A percentile compares a stretch with the other conserved stretches of the same genome.
phyloP scores from a whole-genome alignment of 345 rosid species.

The Sisymbrium altissimum region DNA sequence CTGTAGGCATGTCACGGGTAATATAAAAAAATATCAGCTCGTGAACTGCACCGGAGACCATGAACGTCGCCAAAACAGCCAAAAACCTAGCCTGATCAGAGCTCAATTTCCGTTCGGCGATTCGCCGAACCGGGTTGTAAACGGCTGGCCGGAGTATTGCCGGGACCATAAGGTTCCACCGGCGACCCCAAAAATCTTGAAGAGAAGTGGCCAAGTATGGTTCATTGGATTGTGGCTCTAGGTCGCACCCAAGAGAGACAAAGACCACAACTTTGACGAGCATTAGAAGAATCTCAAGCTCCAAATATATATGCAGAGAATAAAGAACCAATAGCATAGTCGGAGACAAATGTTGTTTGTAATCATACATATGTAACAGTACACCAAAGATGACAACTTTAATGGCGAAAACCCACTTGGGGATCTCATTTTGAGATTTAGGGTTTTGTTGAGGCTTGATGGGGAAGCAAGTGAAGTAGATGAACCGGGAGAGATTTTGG shows the following conservation, averaged over 20 bases:
- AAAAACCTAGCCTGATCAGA: background rate
- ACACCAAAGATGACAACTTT: slow-evolving; percentile 30
- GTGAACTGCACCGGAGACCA: slow-evolving; percentile 37
- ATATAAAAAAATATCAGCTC: slow-evolving; percentile 31
- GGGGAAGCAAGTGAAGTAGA: slow-evolving; percentile 39
- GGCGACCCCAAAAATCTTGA: slow-evolving; percentile 56
- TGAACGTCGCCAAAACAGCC: slow-evolving; percentile 27
- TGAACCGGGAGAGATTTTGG: slow-evolving; percentile 24
- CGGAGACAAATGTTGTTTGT: slow-evolving; percentile 13
- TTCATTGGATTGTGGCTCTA: slow-evolving; percentile 41
- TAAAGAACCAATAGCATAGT: slow-evolving; percentile 1
- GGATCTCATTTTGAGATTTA: slow-evolving; percentile 10
- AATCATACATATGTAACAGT: slow-evolving; percentile 11
- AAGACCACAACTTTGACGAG: slow-evolving; percentile 13
- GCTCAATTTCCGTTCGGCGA: background rate
- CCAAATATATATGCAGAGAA: slow-evolving; percentile 29
- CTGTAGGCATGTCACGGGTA: slow-evolving; percentile 29
- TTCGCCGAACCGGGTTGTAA: slow-evolving; percentile 30
- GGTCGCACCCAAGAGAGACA: slow-evolving; percentile 26
- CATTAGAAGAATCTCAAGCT: slow-evolving; percentile 33
- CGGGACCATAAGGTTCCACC: slow-evolving; percentile 57
- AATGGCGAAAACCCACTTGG: slow-evolving; percentile 33
- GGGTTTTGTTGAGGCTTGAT: slow-evolving; percentile 38
- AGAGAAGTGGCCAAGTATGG: slow-evolving; percentile 57
- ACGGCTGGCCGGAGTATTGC: slow-evolving; percentile 42